phyloP scores from a whole-genome alignment of 1,284 basidiomycete genomes.

The Ceratobasidium sp. region DNA sequence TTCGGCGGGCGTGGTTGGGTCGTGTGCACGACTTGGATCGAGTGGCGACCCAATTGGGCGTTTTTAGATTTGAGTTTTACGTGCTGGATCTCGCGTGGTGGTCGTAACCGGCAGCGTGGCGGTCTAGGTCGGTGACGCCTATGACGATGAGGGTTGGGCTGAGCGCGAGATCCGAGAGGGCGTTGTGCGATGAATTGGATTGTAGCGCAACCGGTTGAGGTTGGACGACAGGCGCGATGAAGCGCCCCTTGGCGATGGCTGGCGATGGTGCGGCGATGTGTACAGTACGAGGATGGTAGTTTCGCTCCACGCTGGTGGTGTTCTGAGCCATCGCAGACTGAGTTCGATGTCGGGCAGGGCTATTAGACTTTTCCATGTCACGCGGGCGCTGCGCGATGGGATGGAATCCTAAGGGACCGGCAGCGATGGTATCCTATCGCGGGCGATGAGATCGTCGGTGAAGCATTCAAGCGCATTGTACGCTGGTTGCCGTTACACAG shows the following conservation, averaged over 20 bases:
- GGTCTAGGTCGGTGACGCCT: background rate
- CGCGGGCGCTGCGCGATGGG: background rate
- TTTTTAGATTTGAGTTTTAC: background rate
- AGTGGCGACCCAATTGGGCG: background rate
- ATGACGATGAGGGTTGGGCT: constrained; percentile 9
- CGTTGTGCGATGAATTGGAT: background rate
- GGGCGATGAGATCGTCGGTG: constrained; percentile 28
- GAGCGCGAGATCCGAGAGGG: background rate
- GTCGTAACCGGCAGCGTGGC: background rate
- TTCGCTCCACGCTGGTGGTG: background rate
- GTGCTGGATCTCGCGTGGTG: background rate
- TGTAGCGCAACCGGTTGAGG: background rate
- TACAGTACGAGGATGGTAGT: background rate
- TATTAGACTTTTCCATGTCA: constrained; percentile 7
- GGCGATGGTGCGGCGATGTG: constrained; percentile 9
- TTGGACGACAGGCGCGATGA: constrained; percentile 6
- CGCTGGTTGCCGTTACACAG: too few relatives aligned
- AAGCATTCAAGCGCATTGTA: too few relatives aligned
- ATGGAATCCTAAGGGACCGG: background rate
- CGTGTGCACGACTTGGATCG: background rate
- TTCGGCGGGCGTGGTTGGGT: constrained; percentile 18
- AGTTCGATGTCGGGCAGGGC: background rate
- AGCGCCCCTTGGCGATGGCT: constrained; percentile 13
- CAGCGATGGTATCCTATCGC: background rate
- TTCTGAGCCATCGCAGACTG: background rate